Percentiles rank a stretch among this genome's conserved stretches.
These are phyloP conservation scores for Candida labiduridarum DNA, from an alignment of 1,139 yeast species.

Conservation along the genomic window DNA sequence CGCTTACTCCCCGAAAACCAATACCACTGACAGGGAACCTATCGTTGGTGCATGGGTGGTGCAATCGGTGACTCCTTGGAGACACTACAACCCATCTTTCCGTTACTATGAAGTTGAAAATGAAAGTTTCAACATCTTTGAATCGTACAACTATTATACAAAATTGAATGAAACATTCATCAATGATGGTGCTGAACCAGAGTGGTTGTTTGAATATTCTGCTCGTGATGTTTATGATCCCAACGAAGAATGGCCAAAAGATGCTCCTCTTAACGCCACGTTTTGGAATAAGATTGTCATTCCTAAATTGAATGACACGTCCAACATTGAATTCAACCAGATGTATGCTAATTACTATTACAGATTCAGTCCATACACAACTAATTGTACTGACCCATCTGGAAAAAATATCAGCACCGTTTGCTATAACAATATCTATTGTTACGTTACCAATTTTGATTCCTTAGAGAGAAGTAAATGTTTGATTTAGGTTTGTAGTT, in stretches of 20 bases:
- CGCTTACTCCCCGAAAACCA: no score
- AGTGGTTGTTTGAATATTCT: conserved; percentile 57
- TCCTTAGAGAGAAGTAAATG: conserved; percentile 15
- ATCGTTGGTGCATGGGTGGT: conserved; percentile 12
- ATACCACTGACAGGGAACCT: no score
- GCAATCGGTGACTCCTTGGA: conserved; percentile 23
- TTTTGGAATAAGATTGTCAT: conserved; percentile 55
- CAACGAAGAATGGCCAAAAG: conserved; percentile 49
- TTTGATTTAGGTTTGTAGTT: background rate
- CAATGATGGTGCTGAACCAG: conserved; percentile 52
- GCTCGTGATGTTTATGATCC: conserved; percentile 54
- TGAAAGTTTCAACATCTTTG: conserved; percentile 61
- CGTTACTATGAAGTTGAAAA: conserved; percentile 65
- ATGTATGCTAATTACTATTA: conserved; percentile 48
- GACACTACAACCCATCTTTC: background rate
- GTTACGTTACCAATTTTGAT: conserved; percentile 21
- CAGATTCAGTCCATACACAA: conserved; percentile 55
- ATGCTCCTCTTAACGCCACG: conserved; percentile 58
- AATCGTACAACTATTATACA: conserved; percentile 59
- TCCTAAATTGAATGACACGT: conserved; percentile 32
- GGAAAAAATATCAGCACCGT: conserved; percentile 7
- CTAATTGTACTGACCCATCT: conserved; percentile 43
- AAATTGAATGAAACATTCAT: conserved; percentile 53
- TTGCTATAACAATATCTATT: conserved; percentile 38
- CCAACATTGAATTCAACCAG: conserved; percentile 46